Evolutionary conservation across 139 green algal genomes (phyloP).

Genomic region (Chlorella sp.): DNA sequence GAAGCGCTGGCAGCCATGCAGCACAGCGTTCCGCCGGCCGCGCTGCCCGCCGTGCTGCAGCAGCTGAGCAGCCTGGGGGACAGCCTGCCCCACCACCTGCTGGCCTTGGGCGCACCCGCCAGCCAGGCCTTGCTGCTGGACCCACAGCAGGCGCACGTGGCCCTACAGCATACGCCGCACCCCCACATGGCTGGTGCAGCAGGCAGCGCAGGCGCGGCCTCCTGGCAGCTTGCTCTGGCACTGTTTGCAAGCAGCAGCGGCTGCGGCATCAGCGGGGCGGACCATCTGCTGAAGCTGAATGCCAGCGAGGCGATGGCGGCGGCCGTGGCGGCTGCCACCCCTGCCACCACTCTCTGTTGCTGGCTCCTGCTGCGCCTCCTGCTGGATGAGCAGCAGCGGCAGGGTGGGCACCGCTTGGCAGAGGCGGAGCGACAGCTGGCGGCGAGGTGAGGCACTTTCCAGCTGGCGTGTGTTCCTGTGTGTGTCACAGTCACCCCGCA

Average conservation of each 20-base stretch:
- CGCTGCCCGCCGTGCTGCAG: constrained; percentile 9
- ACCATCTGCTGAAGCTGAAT: not conserved
- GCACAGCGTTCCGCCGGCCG: constrained; percentile 11
- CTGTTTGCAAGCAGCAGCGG: not conserved
- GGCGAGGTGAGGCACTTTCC: not conserved
- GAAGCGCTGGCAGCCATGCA: constrained; percentile 6
- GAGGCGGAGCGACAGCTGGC: constrained; percentile 29
- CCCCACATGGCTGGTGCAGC: not conserved
- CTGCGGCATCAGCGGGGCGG: not conserved
- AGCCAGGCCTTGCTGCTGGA: constrained; percentile 6
- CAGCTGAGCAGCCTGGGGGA: not conserved
- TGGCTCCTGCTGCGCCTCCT: constrained; percentile 36
- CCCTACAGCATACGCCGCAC: not conserved
- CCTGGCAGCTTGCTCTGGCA: constrained; percentile 22
- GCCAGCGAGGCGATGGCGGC: not conserved
- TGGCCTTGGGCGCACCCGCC: not conserved
- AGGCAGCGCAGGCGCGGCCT: not conserved
- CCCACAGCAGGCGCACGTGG: not conserved
- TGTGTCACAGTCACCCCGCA: too few species aligned
- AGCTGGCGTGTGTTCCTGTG: too few species aligned
- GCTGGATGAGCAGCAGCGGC: constrained; percentile 30
- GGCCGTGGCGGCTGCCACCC: constrained; percentile 15
- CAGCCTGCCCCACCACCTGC: not conserved
- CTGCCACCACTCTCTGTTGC: not conserved
- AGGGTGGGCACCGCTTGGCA: constrained; percentile 19